Evolutionary conservation across 306 rosid species (phyloP), one percentile per base, ranked within the genome.

Genomic region (Vicia sativa): DNA sequence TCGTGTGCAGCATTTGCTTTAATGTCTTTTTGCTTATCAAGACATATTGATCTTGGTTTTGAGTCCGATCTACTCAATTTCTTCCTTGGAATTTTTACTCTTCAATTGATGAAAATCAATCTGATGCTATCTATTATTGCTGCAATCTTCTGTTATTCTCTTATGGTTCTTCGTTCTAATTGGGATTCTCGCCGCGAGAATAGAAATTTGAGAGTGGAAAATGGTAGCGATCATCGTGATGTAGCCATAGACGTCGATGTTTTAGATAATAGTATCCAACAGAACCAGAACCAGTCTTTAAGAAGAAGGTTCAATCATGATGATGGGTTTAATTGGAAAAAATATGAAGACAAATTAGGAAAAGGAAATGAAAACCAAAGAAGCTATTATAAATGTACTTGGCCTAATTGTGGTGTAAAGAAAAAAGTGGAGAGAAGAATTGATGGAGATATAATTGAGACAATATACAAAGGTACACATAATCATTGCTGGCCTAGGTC

Each of bases 321-420:
- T 43, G 98, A 92, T 59, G 98, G 89, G 3, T 89, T 78, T 75
- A 85, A 86, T 19, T 92, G 95, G 96, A 87, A 86, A 69, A 89
- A 77, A 78, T 87, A 87, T 76, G 91, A 84, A 46, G 92, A 82
- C 57, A 89, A 86, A 75, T 77, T 78, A 55, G 88, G 68, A 49
- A 92, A 79, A 68, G 86, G 92, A 62, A 78, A 84, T 26, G 92
- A 78, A 56, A 92, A 89, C 66, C 89, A 86, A 5, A 73, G 76
- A 44, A 86, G 91, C 49, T 89, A 87, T 77, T 92, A 86, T 71
- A 92, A 83, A 78, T 92, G 98, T 75, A 78, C 87, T 2, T 56
- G 26, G 65, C 86, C 95, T 23, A 80, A 64, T 65, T 92, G 95
- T 56, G 62, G 68, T 58, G 88, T 88, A 13, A 87, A 80, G 88